Evolutionary conservation across 192 early-diverging fungal species (phyloP).

Genomic region (Entomortierella beljakovae): DNA sequence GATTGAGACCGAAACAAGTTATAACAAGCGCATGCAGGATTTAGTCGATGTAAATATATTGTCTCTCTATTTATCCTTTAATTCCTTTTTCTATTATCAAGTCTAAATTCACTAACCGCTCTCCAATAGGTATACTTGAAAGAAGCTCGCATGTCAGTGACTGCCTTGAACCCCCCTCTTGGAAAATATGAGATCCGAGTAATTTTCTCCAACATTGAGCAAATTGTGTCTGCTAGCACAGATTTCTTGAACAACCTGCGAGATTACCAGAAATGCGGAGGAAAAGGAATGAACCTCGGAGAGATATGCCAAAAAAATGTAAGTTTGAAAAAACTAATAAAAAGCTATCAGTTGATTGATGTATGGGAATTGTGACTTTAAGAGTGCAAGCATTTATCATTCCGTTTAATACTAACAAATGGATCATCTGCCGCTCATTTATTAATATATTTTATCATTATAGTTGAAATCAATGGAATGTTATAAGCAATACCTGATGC

Average conservation of each 20-base stretch:
- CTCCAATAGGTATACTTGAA: slow-evolving; percentile 16
- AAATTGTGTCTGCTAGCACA: slow-evolving; percentile 22
- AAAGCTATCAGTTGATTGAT: too few species aligned
- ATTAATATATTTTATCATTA: not conserved
- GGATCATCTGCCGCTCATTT: not conserved
- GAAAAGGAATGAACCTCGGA: not conserved
- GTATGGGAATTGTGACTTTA: too few species aligned
- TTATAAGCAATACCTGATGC: slow-evolving; percentile 31
- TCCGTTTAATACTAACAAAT: too few species aligned
- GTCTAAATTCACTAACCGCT: too few species aligned
- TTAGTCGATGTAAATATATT: slow-evolving; percentile 18
- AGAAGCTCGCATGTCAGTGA: slow-evolving; percentile 6
- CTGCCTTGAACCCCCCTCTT: not conserved
- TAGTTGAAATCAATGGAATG: slow-evolving; percentile 30
- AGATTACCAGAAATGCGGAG: slow-evolving; percentile 10
- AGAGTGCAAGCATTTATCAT: too few species aligned
- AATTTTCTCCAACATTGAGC: slow-evolving; percentile 41
- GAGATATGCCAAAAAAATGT: slow-evolving; percentile 32
- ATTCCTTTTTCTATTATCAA: not conserved
- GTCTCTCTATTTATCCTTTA: too few species aligned
- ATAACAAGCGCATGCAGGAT: slow-evolving; percentile 24
- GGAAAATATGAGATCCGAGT: slow-evolving; percentile 37
- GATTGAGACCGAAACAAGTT: slow-evolving; percentile 24
- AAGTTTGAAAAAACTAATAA: not conserved
- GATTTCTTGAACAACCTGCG: slow-evolving; percentile 23